phyloP scores from a whole-genome alignment of 2,329 filamentous ascomycete genomes.

The Penicillium janthinellum region DNA sequence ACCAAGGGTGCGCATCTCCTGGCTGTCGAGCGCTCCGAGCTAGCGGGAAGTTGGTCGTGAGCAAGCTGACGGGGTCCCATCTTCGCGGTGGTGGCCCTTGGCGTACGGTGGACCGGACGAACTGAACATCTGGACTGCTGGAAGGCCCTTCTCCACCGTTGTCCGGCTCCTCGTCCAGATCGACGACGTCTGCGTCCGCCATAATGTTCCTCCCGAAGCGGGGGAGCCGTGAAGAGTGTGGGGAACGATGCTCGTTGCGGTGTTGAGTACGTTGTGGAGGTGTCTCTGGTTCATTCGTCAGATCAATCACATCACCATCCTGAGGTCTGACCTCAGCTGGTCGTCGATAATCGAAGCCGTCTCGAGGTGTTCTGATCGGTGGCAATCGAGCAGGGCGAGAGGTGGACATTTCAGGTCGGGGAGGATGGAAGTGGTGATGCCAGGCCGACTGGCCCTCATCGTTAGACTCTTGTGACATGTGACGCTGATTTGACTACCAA shows the following conservation, averaged over 20 bases:
- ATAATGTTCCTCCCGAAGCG: slow-evolving; percentile 43
- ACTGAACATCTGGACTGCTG: slow-evolving; percentile 54
- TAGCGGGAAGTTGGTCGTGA: neutral
- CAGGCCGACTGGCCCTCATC: slow-evolving; percentile 30
- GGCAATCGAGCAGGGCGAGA: slow-evolving; percentile 32
- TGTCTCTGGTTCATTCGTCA: slow-evolving; percentile 50
- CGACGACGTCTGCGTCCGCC: slow-evolving; percentile 36
- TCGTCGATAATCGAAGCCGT: slow-evolving; percentile 58
- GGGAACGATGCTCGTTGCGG: slow-evolving; percentile 13
- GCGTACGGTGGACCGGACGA: slow-evolving; percentile 41
- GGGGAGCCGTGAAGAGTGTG: slow-evolving; percentile 29
- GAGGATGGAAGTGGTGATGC: slow-evolving; percentile 30
- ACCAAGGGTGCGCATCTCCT: neutral
- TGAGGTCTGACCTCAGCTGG: slow-evolving; percentile 46
- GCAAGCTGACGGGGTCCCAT: slow-evolving; percentile 5
- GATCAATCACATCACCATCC: slow-evolving; percentile 47
- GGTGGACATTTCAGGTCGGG: slow-evolving; percentile 19
- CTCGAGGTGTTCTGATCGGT: slow-evolving; percentile 49
- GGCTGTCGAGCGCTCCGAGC: neutral
- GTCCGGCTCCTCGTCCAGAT: slow-evolving; percentile 41
- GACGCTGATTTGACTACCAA: slow-evolving; percentile 36
- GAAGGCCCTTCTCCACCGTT: slow-evolving; percentile 23
- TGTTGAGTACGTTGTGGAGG: slow-evolving; percentile 26
- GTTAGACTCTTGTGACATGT: slow-evolving; percentile 39
- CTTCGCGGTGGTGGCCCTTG: slow-evolving; percentile 14